Percentiles rank a stretch among this genome's conserved stretches.
These are phyloP conservation scores for Vitis hybrid DNA, from an alignment of 177 flowering plant genomes.

Conservation along the genomic window DNA sequence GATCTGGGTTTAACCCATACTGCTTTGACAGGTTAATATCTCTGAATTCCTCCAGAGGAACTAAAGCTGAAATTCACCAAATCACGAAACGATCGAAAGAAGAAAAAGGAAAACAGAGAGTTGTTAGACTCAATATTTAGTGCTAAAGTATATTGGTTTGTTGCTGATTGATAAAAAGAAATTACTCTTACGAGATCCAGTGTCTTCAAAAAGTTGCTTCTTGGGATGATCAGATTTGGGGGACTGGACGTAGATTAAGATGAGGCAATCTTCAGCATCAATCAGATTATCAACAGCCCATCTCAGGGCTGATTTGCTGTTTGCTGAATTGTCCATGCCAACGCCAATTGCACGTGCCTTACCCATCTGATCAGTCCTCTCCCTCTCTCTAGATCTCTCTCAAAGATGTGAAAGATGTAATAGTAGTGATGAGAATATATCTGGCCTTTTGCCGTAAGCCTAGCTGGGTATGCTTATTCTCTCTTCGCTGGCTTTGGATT, in stretches of 20 bases:
- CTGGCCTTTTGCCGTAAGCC: too few relatives aligned
- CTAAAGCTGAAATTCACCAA: slow-evolving; percentile 47
- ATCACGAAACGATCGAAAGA: neutral
- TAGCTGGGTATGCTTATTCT: too few relatives aligned
- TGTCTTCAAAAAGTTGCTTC: slow-evolving; percentile 55
- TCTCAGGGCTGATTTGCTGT: slow-evolving; percentile 58
- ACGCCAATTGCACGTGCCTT: slow-evolving; percentile 50
- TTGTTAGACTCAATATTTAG: neutral
- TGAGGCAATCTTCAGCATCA: slow-evolving; percentile 39
- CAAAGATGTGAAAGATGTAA: too few relatives aligned
- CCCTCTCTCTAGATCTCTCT: neutral
- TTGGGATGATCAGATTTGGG: slow-evolving; percentile 40
- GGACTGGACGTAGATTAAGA: slow-evolving; percentile 55
- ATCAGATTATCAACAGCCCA: slow-evolving; percentile 60
- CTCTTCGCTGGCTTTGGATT: too few relatives aligned
- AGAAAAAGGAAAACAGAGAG: neutral
- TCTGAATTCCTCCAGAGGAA: slow-evolving; percentile 60
- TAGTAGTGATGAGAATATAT: too few relatives aligned
- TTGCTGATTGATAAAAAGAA: neutral
- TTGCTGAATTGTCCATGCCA: slow-evolving; percentile 64
- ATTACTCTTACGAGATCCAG: slow-evolving; percentile 59
- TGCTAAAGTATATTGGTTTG: too few relatives aligned
- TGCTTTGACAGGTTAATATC: slow-evolving; percentile 41
- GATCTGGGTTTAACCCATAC: slow-evolving; percentile 57
- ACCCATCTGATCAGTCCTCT: slow-evolving; percentile 23